Evolutionary conservation across 306 rosid species (phyloP).

Genomic region (Castanea sativa): DNA sequence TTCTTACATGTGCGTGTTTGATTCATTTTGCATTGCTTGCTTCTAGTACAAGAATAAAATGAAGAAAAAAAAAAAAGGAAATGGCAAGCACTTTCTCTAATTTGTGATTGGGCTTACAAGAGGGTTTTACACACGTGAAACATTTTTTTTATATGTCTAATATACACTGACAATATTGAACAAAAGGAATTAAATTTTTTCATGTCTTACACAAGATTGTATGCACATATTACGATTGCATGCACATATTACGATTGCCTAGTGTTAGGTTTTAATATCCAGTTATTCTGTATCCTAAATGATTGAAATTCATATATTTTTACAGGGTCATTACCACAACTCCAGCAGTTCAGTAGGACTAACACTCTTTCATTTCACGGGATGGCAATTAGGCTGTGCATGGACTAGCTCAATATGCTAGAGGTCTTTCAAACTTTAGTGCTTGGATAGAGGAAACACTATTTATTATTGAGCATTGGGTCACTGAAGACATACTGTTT

Average conservation of each 20-base stretch:
- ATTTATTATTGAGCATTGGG: too few relatives aligned
- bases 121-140: neutral
- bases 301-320: neutral
- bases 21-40: neutral
- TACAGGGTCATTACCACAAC: neutral
- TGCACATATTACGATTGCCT: neutral
- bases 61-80: neutral
- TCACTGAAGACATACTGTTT: too few relatives aligned
- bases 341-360: too few relatives aligned
- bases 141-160: neutral
- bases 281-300: constrained; percentile 5
- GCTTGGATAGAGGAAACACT: too few relatives aligned
- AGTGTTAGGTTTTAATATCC: neutral
- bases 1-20: neutral
- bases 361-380: too few relatives aligned
- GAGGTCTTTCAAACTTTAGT: too few relatives aligned
- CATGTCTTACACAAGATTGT: neutral
- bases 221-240: neutral
- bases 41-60: neutral
- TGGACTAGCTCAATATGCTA: too few relatives aligned
- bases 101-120: neutral
- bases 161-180: neutral
- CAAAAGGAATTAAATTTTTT: neutral
- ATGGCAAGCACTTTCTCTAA: neutral
- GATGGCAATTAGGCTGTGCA: too few relatives aligned